Base-by-base conservation (phyloP, 1,139 yeast species). In the Magnusiomyces clavatus region DNA sequence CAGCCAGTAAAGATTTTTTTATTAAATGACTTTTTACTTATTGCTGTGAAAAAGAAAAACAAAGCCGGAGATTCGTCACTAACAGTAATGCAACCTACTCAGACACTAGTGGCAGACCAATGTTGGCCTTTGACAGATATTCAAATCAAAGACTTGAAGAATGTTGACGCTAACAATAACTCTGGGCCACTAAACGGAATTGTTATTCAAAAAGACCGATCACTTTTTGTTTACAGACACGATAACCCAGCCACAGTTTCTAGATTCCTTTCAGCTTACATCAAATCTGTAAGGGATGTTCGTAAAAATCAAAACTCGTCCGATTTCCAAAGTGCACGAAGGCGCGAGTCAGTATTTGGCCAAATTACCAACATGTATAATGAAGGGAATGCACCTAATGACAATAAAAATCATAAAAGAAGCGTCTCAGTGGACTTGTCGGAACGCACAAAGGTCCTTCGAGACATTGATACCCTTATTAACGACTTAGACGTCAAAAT, bases 41-140 rank as follows among this genome's bases (percentile, higher is more conserved):
- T 89, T 47, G 96, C 96, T 0, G 75, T 86, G 1, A 79, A 82
- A 58, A 78, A 79, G 59, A 71, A 78, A 38, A 67, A 68, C 36
- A 66, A 61, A 5, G 60, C 61, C 4, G 64, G 62, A 8, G 34
- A 48, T 29, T 39, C 31, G 4, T 53, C 20, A 37, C 44, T 42
- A 5, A n/a, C 48, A 14, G 52, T 56, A 13, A 54, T 48, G 2
- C 61, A 57, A 40, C 51, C 58, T 47, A 64, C 73, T 3, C 45
- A 67, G 36, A 4, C 74, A 52, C 74, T 84, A 43, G 81, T 82
- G 39, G 95, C 95, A 0, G 81, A 81, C 29, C 86, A 86, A 60
- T 86, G 95, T 66, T 84, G 90, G 83, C 84, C 90, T 2, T 68
- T 88, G 43, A 72, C 78, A 50, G 88, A 83, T 44, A 78, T 85